phyloP scores from a whole-genome alignment of 768 basidiomycete genomes.

The Boletus sensibilis region DNA sequence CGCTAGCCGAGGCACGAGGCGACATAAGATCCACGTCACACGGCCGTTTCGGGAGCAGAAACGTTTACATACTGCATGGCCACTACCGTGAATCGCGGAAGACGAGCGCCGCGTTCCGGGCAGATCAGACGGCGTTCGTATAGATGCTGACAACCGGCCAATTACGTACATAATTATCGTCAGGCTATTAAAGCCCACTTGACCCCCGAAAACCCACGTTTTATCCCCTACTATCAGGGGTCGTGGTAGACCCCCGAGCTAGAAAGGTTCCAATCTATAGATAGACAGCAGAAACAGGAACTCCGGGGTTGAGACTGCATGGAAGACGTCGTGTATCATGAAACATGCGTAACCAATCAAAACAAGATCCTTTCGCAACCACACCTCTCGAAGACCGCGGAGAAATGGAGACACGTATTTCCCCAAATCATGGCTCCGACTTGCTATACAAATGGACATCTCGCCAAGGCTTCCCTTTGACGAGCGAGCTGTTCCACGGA shows the following conservation, averaged over 20 bases:
- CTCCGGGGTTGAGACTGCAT: constrained; percentile 22
- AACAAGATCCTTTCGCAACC: constrained; percentile 5
- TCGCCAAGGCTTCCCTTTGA: constrained; percentile 35
- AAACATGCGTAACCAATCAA: constrained; percentile 23
- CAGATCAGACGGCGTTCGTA: constrained; percentile 25
- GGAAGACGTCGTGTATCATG: constrained; percentile 22
- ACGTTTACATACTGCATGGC: constrained; percentile 21
- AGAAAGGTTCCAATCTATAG: constrained; percentile 23
- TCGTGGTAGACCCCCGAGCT: constrained; percentile 16
- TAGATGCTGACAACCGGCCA: not conserved
- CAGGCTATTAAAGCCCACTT: not conserved
- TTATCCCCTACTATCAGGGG: constrained; percentile 18
- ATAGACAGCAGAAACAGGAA: constrained; percentile 32
- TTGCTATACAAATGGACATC: constrained; percentile 28
- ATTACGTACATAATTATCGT: constrained; percentile 25
- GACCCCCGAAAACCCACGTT: constrained; percentile 7
- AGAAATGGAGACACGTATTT: constrained; percentile 16
- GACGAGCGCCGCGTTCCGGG: constrained; percentile 23
- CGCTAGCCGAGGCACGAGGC: constrained; percentile 31
- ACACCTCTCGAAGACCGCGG: constrained; percentile 21
- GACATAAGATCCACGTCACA: constrained; percentile 32
- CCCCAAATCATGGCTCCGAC: constrained; percentile 6
- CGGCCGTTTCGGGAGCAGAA: constrained; percentile 30
- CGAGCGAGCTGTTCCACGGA: constrained; percentile 29
- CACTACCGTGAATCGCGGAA: constrained; percentile 27